Conservation (phyloP, 306 rosid species). For the Inga leiocalycina region DNA sequence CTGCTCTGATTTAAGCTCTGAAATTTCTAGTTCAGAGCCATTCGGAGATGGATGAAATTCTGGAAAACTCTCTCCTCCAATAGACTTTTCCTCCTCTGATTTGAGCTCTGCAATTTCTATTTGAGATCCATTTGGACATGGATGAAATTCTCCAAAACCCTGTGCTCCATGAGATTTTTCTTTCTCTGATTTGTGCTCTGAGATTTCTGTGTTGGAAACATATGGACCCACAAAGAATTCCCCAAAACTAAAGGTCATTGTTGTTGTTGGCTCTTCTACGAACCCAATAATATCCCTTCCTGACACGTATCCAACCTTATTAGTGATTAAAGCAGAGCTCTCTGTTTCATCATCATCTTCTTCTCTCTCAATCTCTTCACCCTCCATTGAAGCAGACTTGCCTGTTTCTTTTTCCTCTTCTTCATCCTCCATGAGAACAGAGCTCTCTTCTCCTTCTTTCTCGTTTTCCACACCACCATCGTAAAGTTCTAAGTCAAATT, state of each 20-base stretch:
- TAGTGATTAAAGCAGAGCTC: conserved; percentile 26
- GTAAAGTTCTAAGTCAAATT: background rate
- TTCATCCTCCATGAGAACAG: background rate
- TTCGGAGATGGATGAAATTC: background rate
- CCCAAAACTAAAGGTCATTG: conserved; percentile 38
- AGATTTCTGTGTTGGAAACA: conserved; percentile 7
- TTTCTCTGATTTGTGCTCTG: background rate
- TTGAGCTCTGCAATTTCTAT: background rate
- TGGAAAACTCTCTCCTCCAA: background rate
- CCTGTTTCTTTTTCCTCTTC: conserved; percentile 12
- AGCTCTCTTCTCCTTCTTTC: background rate
- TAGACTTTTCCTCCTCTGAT: background rate
- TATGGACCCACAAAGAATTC: conserved; percentile 36
- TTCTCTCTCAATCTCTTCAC: background rate
- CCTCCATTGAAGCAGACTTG: background rate
- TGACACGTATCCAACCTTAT: conserved; percentile 30
- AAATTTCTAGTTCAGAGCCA: background rate
- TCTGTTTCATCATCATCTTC: conserved; percentile 30
- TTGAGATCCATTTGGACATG: background rate
- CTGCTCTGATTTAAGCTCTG: conserved; percentile 24
- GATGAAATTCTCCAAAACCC: background rate
- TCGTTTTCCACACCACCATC: background rate
- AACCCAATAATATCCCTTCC: conserved; percentile 26
- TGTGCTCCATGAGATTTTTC: background rate
- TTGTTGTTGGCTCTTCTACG: conserved; percentile 42